Percentiles rank a stretch among this genome's conserved stretches.
Evolutionary conservation across 192 early-diverging fungal genomes (phyloP).

Genomic region (Backusella mclennaniae): DNA sequence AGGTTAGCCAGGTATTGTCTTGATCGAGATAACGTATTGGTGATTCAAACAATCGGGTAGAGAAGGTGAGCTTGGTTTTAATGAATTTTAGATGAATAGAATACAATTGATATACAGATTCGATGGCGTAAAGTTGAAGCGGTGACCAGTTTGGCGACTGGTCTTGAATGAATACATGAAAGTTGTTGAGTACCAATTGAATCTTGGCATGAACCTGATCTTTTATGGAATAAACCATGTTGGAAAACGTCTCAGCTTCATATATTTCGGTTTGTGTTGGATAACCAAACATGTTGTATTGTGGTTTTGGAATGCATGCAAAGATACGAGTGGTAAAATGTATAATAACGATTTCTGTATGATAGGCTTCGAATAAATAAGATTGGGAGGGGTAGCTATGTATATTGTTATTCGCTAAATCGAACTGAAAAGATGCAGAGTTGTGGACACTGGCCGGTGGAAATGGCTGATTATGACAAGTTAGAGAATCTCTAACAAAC

Average conservation of each 20-base stretch:
- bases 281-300: constrained; percentile 6
- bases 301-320: background rate
- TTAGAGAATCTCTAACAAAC: constrained; percentile 11
- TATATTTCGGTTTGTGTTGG: background rate
- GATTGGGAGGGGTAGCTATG: background rate
- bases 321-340: background rate
- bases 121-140: background rate
- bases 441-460: background rate
- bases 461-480: background rate
- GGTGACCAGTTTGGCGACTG: background rate
- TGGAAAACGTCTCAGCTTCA: background rate
- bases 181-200: background rate
- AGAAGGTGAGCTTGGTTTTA: background rate
- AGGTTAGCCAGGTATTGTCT: background rate
- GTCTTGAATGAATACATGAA: background rate
- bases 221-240: background rate
- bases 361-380: constrained; percentile 2
- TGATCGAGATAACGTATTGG: background rate
- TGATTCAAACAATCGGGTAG: background rate
- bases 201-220: background rate
- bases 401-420: constrained; percentile 5
- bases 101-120: constrained; percentile 3
- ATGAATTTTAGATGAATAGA: constrained; percentile 9
- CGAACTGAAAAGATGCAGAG: constrained; percentile 23
- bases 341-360: background rate